Conservation (phyloP, 257 asterid species). For the Ocimum tenuiflorum region DNA sequence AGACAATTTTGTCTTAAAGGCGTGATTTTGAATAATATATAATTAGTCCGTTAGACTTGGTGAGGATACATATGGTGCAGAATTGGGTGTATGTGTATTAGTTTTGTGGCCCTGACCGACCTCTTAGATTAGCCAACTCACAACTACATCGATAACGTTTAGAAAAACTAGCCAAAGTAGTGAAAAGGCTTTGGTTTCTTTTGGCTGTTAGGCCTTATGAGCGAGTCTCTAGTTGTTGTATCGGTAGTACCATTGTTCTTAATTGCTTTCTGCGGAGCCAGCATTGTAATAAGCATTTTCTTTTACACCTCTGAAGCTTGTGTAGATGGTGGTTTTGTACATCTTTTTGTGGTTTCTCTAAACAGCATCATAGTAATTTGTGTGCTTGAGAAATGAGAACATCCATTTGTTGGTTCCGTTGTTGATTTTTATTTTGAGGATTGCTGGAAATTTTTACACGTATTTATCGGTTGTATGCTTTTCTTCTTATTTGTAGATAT, state of each 20-base stretch:
- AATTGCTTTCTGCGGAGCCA: no score
- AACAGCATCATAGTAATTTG: not conserved
- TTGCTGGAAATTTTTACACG: not conserved
- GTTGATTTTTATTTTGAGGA: not conserved
- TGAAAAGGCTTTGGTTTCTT: not conserved
- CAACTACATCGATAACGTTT: not conserved
- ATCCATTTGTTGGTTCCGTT: not conserved
- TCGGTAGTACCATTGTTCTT: no score
- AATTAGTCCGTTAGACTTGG: no score
- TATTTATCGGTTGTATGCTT: not conserved
- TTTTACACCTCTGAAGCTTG: no score
- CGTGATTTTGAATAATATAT: not conserved
- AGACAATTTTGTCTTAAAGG: not conserved
- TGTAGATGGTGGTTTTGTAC: not conserved
- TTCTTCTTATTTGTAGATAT: conserved; percentile 37
- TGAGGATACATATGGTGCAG: no score
- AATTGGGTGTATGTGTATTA: no score
- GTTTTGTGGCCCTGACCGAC: not conserved
- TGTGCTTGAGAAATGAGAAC: not conserved
- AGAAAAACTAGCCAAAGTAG: not conserved
- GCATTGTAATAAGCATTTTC: no score
- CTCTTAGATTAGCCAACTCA: not conserved
- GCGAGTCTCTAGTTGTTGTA: not conserved
- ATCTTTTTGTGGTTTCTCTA: not conserved
- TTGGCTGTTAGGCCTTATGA: not conserved